Evolutionary conservation across 108 stramenopile species (phyloP), one percentile per base, ranked within the genome.

Genomic region (Cyclotella sp.): DNA sequence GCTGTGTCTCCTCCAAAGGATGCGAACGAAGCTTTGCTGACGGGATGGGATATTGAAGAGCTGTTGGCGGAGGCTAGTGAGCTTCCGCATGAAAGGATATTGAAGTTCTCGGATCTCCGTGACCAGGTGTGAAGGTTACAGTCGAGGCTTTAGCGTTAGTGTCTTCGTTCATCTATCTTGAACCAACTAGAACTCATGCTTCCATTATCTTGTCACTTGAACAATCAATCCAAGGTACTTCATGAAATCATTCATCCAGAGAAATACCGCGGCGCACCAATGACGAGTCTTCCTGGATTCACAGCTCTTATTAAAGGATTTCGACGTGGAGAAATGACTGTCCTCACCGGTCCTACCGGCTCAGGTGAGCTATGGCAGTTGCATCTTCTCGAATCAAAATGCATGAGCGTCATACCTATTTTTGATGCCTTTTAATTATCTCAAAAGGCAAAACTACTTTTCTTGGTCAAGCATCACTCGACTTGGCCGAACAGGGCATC

Each of bases 11-110:
- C 91, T 9, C 92, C 93, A 46, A 99, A 99, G 85, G 99, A 99
- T 85, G 99, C 99, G 52, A 99, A 99, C 74, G 99, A 99, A 52
- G 97, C 97, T 0, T 84, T 99, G 29, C 72, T 90, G 53, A 73
- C 55, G 72, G 95, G 94, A 0, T 72, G 77, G 47, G 87, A 96
- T 70, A 26, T 98, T 39, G 61, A 89, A 60, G 83, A 84, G 21
- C 60, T 86, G 45, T 68, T 98, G 42, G 73, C 77, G 16, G 68
- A 85, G 53, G 92, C 97, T 26, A 59, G 64, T 21, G 67, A 84
- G 21, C 51, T 89, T 45, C 90, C 84, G 0, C 95, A 97, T 65
- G 93, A 96, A 3, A 84, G 84, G 55, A 83, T 99, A 59, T 70
- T 93, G 71, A 87, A 84, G 43, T 94, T 97, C 72, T 49, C 69